Evolutionary conservation across 2,329 filamentous ascomycete genomes (phyloP), one percentile per base, ranked within the genome.

Genomic region (Pseudocercospora ulei): DNA sequence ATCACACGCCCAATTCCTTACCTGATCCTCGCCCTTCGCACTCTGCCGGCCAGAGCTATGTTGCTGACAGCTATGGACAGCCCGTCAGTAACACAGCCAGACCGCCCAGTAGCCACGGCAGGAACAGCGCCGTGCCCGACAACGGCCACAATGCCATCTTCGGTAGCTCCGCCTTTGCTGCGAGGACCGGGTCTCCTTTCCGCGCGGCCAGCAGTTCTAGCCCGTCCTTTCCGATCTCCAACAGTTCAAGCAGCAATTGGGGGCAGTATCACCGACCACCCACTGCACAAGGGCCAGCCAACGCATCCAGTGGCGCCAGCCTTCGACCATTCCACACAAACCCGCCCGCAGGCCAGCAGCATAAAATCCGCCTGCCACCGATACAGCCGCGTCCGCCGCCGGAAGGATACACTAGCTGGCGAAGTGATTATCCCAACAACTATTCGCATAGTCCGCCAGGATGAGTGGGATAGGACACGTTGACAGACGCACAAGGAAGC

Each of bases 21-120:
- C 48, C 50, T 26, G 47, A 52, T 44, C 46, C 44, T 34, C 48
- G 50, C 18, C 35, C 37, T n/a, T 46, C 41, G 29, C 24, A 44
- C 26, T 17, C 41, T 20, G 36, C 35, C 19, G 38, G 33, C 31
- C 39, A 38, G 36, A 38, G 36, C 23, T 43, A 46, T 34, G 33
- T 27, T 39, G 39, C 49, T 49, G 51, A 53, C 46, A 43, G 43
- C 36, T 53, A 43, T 45, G 48, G 51, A 36, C 45, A 44, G 47
- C 39, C 44, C 38, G 43, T 43, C 36, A 33, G 30, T 33, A 52
- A 47, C 38, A 23, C 43, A 36, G 24, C 41, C 24, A 47, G 45
- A 43, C 43, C 44, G 38, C 24, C 22, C 38, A 47, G 38, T 39
- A 41, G 34, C 35, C 41, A 49, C 37, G 34, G 37, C 36, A 38